Conservation (phyloP, 2,329 filamentous ascomycete genomes). For the Diaporthe vaccinii region DNA sequence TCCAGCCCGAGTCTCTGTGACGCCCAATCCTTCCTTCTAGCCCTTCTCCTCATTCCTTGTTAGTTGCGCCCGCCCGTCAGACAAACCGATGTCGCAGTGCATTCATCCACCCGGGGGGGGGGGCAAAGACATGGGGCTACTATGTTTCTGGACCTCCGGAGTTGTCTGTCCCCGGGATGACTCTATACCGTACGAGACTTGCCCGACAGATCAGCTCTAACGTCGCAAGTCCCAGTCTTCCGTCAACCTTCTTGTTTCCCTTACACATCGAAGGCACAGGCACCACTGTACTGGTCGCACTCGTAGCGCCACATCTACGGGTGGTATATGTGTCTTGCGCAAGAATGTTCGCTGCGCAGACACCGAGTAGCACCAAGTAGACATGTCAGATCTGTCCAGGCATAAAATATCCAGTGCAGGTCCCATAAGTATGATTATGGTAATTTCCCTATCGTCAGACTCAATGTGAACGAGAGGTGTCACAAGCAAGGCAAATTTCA, state of each 20-base stretch:
- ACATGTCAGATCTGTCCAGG: background rate
- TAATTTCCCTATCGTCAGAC: background rate
- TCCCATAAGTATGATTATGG: no score
- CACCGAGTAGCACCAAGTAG: background rate
- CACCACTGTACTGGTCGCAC: background rate
- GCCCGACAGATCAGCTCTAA: background rate
- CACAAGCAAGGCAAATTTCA: background rate
- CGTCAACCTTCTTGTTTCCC: background rate
- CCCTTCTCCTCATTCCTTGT: background rate
- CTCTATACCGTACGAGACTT: background rate
- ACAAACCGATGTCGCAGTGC: background rate
- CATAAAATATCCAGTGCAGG: background rate
- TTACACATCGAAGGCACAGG: background rate
- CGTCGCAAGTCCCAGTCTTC: background rate
- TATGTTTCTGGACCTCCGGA: background rate
- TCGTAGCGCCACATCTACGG: background rate
- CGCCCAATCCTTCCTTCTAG: no score
- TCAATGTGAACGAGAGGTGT: background rate
- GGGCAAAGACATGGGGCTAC: background rate
- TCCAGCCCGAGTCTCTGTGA: background rate
- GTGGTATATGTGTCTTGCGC: background rate
- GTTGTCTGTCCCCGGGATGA: background rate
- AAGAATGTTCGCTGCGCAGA: background rate
- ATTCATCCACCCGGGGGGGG: no score
- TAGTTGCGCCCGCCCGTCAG: background rate